Percentiles rank a stretch among this genome's conserved stretches.
Evolutionary conservation across 2,329 filamentous ascomycete genomes (phyloP).

Genomic region (Ramularia endophylla): DNA sequence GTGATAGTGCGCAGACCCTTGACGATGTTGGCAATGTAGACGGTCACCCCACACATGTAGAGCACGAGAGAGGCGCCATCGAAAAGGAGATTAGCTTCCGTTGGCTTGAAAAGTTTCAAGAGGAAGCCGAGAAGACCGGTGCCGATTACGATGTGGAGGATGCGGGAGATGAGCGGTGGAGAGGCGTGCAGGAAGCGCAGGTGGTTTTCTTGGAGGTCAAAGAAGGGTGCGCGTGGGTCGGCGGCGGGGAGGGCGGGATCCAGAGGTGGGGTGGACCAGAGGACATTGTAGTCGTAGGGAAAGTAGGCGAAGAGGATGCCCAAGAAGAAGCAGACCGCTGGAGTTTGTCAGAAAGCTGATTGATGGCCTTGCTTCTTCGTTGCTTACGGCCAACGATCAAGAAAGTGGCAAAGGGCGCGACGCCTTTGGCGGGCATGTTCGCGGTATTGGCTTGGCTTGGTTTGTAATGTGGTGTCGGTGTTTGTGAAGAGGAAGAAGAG

Average conservation of each 20-base stretch:
- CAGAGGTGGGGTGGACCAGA: slow-evolving; percentile 60
- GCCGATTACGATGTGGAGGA: slow-evolving; percentile 88
- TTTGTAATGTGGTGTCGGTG: no score
- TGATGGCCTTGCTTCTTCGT: slow-evolving; percentile 52
- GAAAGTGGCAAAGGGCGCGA: slow-evolving; percentile 76
- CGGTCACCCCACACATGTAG: slow-evolving; percentile 79
- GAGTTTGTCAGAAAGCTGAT: slow-evolving; percentile 13
- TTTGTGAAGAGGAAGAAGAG: no score
- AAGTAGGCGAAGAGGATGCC: slow-evolving; percentile 95
- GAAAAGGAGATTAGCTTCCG: slow-evolving; percentile 93
- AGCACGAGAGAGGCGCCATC: slow-evolving; percentile 67
- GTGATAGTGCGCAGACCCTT: slow-evolving; percentile 85
- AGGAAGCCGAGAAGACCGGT: slow-evolving; percentile 85
- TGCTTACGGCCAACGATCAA: slow-evolving; percentile 90
- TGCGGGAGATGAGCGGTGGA: slow-evolving; percentile 83
- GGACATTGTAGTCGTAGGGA: slow-evolving; percentile 89
- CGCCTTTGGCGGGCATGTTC: slow-evolving; percentile 26
- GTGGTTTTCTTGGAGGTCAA: slow-evolving; percentile 80
- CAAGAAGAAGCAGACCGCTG: slow-evolving; percentile 86
- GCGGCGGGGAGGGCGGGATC: slow-evolving; percentile 37
- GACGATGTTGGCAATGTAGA: slow-evolving; percentile 95
- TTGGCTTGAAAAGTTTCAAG: slow-evolving; percentile 89
- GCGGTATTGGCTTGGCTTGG: slow-evolving; percentile 8
- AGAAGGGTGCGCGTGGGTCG: slow-evolving; percentile 56
- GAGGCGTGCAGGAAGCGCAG: slow-evolving; percentile 86